Evolutionary conservation across 1,284 basidiomycete species (phyloP).

Genomic region (Rhodofomes roseus): DNA sequence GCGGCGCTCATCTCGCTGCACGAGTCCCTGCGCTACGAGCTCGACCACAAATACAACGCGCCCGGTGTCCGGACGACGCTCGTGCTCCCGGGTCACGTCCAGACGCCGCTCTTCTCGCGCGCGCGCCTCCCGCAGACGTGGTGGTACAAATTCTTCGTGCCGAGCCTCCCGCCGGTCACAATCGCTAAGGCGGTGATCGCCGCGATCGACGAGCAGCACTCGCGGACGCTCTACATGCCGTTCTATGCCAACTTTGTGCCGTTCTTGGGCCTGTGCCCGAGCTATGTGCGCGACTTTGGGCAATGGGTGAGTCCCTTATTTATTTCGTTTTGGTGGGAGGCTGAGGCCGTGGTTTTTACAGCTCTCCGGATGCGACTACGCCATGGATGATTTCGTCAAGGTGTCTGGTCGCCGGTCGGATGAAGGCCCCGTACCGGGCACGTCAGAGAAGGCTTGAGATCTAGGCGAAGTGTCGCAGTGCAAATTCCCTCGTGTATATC

Average conservation of each 20-base stretch:
- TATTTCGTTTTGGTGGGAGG: background rate
- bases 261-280: slow-evolving; percentile 56
- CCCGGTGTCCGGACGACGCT: slow-evolving; percentile 80
- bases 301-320: slow-evolving; percentile 53
- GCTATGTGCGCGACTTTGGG: slow-evolving; percentile 64
- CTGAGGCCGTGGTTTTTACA: slow-evolving; percentile 29
- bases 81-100: slow-evolving; percentile 71
- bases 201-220: slow-evolving; percentile 75
- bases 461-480: background rate
- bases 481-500: background rate
- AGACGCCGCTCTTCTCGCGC: slow-evolving; percentile 71
- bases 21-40: slow-evolving; percentile 79
- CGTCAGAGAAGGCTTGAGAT: slow-evolving; percentile 6
- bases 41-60: slow-evolving; percentile 77
- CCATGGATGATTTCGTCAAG: slow-evolving; percentile 45
- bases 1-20: slow-evolving; percentile 76
- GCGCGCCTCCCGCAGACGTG: slow-evolving; percentile 46
- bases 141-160: slow-evolving; percentile 70
- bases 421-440: slow-evolving; percentile 28
- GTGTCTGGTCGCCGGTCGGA: slow-evolving; percentile 42
- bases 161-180: slow-evolving; percentile 66
- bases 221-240: slow-evolving; percentile 67
- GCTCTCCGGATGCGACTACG: slow-evolving; percentile 46
- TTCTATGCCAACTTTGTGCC: slow-evolving; percentile 66
- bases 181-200: slow-evolving; percentile 81